Conservation (phyloP, 768 basidiomycete genomes). For the Rhizopogon roseolus region DNA sequence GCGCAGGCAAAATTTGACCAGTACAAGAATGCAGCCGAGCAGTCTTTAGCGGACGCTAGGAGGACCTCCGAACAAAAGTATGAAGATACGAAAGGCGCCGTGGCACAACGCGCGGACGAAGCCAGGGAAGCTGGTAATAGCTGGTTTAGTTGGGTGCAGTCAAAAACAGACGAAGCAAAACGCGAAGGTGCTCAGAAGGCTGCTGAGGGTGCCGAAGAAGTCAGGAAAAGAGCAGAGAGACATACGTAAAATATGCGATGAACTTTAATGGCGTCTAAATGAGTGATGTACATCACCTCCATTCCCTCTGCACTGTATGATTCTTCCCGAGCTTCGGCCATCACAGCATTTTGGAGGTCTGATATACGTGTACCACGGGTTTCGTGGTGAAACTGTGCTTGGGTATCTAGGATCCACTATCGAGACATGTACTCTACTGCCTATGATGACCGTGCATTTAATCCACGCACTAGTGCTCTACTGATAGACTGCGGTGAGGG, state of each 20-base stretch:
- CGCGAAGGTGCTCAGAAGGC: slow-evolving; percentile 21
- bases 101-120: slow-evolving; percentile 14
- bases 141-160: slow-evolving; percentile 37
- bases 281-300: background rate
- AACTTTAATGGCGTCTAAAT: background rate
- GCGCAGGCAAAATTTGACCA: slow-evolving; percentile 18
- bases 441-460: too few species aligned
- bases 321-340: background rate
- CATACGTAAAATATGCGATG: slow-evolving; percentile 11
- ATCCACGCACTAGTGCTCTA: too few species aligned
- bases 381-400: background rate
- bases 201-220: slow-evolving; percentile 22
- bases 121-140: slow-evolving; percentile 24
- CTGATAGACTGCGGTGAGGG: too few species aligned
- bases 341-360: background rate
- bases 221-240: slow-evolving; percentile 23
- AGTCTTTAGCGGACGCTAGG: slow-evolving; percentile 18
- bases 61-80: slow-evolving; percentile 21
- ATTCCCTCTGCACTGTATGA: background rate
- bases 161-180: slow-evolving; percentile 26
- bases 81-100: slow-evolving; percentile 25
- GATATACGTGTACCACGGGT: background rate
- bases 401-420: too few species aligned
- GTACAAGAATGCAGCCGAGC: slow-evolving; percentile 21
- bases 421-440: too few species aligned